These are phyloP conservation scores for Daldinia sp. DNA, from an alignment of 2,329 filamentous ascomycete species.

Conservation along the genomic window DNA sequence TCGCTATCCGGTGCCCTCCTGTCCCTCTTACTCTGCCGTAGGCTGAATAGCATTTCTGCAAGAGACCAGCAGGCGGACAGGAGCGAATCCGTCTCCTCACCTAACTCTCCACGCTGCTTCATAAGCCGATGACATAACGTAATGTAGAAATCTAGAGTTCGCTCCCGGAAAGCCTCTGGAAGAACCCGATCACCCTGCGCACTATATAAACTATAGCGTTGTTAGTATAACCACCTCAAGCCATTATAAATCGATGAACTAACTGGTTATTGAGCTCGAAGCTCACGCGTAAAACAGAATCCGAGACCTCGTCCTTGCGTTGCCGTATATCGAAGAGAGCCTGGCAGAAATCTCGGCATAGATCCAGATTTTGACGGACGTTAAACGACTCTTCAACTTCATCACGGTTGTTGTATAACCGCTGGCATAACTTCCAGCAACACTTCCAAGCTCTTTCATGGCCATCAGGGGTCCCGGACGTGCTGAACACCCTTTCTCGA, in stretches of 20 bases:
- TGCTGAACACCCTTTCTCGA: constrained; percentile 79
- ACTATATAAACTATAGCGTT: constrained; percentile 73
- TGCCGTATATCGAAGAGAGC: constrained; percentile 86
- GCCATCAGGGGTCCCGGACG: constrained; percentile 75
- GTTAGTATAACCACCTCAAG: constrained; percentile 15
- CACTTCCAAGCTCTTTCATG: constrained; percentile 92
- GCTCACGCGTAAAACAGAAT: constrained; percentile 89
- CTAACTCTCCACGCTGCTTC: constrained; percentile 84
- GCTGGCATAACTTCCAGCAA: constrained; percentile 92
- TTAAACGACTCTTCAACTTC: constrained; percentile 72
- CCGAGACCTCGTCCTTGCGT: constrained; percentile 78
- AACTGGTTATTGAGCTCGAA: constrained; percentile 95
- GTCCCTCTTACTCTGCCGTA: constrained; percentile 82
- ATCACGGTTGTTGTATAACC: constrained; percentile 82
- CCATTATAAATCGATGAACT: constrained; percentile 39
- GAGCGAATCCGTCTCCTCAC: constrained; percentile 83
- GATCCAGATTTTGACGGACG: constrained; percentile 78
- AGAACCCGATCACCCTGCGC: constrained; percentile 81
- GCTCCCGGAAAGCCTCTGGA: constrained; percentile 85
- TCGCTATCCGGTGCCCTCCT: constrained; percentile 80
- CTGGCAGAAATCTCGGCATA: constrained; percentile 93
- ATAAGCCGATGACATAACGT: constrained; percentile 94
- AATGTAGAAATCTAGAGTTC: constrained; percentile 93
- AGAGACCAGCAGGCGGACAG: constrained; percentile 88
- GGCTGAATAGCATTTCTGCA: constrained; percentile 90